Conservation (phyloP, 257 asterid species). For the Cynanchum wilfordii region DNA sequence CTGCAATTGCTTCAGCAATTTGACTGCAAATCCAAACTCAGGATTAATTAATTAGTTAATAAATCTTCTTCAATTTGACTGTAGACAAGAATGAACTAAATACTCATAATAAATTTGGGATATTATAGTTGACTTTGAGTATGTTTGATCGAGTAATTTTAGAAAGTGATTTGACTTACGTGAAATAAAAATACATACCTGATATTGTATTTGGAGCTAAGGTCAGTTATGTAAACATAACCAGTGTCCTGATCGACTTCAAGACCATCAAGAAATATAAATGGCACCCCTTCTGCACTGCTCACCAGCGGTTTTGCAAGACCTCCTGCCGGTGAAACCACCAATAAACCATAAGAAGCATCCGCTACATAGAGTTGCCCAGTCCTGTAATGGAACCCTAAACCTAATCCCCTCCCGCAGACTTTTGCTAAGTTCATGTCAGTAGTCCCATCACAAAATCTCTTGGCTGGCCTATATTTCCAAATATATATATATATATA, state of each 20-base stretch:
- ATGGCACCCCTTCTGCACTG: constrained; percentile 5
- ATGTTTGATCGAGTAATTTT: no score
- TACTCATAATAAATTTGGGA: no score
- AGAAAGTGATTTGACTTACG: no score
- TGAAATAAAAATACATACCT: background rate
- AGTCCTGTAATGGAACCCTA: constrained; percentile 33
- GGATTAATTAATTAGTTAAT: no score
- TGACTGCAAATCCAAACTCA: background rate
- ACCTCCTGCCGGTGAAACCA: background rate
- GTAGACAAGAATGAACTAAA: no score
- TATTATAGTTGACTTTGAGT: no score
- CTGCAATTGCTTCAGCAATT: background rate
- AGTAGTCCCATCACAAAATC: constrained; percentile 34
- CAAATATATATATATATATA: no score
- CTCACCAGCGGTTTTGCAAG: background rate
- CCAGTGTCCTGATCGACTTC: background rate
- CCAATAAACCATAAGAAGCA: constrained; percentile 19
- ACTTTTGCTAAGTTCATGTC: constrained; percentile 1
- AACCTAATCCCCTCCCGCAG: constrained; percentile 47
- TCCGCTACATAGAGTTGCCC: constrained; percentile 38
- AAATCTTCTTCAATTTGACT: no score
- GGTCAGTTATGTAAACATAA: background rate
- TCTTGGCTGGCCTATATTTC: constrained; percentile 29
- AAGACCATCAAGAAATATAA: background rate
- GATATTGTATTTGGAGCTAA: background rate